A percentile compares a stretch with the other conserved stretches of the same genome.
These are phyloP conservation scores for Rugonectria rugulosa DNA, from an alignment of 2,329 filamentous ascomycete species.

Conservation along the genomic window DNA sequence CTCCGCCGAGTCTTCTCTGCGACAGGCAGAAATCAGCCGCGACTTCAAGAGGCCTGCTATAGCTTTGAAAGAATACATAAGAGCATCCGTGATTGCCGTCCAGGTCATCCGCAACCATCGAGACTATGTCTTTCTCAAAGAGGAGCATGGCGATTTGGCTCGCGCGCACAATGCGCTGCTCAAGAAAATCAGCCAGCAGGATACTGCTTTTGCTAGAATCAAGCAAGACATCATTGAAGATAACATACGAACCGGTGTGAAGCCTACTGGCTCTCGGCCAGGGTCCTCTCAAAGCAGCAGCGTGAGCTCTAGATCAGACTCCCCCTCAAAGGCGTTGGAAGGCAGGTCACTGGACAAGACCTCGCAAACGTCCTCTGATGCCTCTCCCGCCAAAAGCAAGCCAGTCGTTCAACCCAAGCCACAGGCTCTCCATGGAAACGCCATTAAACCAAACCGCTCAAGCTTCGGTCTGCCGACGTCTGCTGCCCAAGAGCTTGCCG, in stretches of 20 bases:
- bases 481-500: conserved; percentile 57
- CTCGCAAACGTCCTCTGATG: conserved; percentile 24
- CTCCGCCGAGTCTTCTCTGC: conserved; percentile 59
- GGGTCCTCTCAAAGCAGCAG: conserved; percentile 25
- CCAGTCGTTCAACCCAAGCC: conserved; percentile 72
- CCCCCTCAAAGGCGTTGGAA: conserved; percentile 26
- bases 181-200: conserved; percentile 57
- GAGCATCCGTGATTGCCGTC: conserved; percentile 79
- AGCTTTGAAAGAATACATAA: conserved; percentile 85
- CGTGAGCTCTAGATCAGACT: conserved; percentile 17
- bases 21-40: conserved; percentile 67
- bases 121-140: conserved; percentile 72
- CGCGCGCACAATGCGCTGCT: conserved; percentile 59
- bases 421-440: conserved; percentile 68
- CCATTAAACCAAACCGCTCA: conserved; percentile 45
- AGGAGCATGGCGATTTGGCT: conserved; percentile 57
- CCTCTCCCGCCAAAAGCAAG: conserved; percentile 45
- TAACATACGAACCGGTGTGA: conserved; percentile 68
- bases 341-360: conserved; percentile 25
- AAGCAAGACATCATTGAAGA: conserved; percentile 68
- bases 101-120: conserved; percentile 79
- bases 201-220: conserved; percentile 62
- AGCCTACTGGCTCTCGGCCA: conserved; percentile 44
- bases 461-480: conserved; percentile 40
- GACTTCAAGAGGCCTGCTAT: conserved; percentile 73